Conservation (phyloP, 306 rosid species). For the Carpinus viminea region DNA sequence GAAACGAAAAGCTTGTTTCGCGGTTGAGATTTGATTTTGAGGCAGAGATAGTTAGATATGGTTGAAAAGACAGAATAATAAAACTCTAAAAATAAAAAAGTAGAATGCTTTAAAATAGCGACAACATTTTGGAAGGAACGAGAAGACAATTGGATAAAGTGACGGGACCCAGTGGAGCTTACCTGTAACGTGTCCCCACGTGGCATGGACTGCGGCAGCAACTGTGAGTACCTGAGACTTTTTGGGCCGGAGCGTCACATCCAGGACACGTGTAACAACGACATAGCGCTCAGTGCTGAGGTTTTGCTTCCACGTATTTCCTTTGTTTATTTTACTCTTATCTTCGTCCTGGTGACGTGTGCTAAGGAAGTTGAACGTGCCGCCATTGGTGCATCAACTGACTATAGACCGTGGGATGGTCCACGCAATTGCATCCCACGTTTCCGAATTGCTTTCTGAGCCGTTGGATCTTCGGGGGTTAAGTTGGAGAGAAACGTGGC, state of each 20-base stretch:
- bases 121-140: conserved; percentile 50
- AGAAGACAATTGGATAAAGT: conserved; percentile 63
- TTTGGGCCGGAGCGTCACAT: conserved; percentile 31
- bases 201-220: conserved; percentile 29
- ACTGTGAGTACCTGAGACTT: conserved; percentile 30
- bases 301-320: neutral
- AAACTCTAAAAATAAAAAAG: neutral
- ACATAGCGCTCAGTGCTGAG: neutral
- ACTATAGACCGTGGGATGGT: neutral
- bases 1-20: conserved; percentile 62
- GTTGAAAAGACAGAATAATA: neutral
- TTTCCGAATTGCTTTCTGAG: neutral
- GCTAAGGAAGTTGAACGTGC: neutral
- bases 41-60: conserved; percentile 38
- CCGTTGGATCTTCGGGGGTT: neutral
- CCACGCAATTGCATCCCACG: neutral
- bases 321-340: neutral
- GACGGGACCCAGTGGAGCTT: conserved; percentile 38
- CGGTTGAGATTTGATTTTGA: conserved; percentile 71
- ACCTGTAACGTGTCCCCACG: conserved; percentile 38
- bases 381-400: neutral
- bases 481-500: neutral
- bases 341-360: neutral
- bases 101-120: conserved; percentile 15
- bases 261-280: conserved; percentile 35